These are phyloP conservation scores for Lentinula raphanica DNA, from an alignment of 768 basidiomycete species.

Conservation along the genomic window DNA sequence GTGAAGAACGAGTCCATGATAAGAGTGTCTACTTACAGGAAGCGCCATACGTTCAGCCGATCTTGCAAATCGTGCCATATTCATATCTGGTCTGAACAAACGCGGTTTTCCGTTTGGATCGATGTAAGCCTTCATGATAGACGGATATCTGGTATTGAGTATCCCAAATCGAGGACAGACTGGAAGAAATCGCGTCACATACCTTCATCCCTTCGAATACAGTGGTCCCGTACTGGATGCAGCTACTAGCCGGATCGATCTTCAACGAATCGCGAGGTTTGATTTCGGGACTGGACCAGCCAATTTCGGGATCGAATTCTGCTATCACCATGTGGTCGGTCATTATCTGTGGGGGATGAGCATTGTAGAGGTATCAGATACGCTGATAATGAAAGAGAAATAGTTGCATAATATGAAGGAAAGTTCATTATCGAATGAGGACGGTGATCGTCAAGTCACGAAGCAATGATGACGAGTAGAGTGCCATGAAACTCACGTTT, in stretches of 20 bases:
- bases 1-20: too few species aligned
- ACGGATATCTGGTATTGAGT: slow-evolving; percentile 26
- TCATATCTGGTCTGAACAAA: slow-evolving; percentile 78
- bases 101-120: slow-evolving; percentile 68
- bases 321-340: slow-evolving; percentile 77
- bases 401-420: too few species aligned
- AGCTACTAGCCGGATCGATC: slow-evolving; percentile 66
- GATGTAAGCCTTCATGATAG: slow-evolving; percentile 51
- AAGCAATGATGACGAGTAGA: neutral
- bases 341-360: slow-evolving; percentile 39
- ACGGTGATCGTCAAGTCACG: too few species aligned
- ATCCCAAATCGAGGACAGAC: neutral
- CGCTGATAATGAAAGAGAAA: too few species aligned
- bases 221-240: slow-evolving; percentile 83
- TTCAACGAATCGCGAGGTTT: slow-evolving; percentile 66
- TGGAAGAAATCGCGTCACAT: neutral
- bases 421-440: neutral
- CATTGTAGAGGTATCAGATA: too few species aligned
- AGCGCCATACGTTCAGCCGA: slow-evolving; percentile 65
- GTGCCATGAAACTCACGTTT: neutral
- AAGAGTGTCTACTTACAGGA: slow-evolving; percentile 38
- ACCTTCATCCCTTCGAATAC: slow-evolving; percentile 87
- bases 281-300: slow-evolving; percentile 72
- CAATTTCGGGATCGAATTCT: slow-evolving; percentile 54
- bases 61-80: slow-evolving; percentile 75